Conservation (phyloP, 345 rosid genomes). For the Salix suchowensis region DNA sequence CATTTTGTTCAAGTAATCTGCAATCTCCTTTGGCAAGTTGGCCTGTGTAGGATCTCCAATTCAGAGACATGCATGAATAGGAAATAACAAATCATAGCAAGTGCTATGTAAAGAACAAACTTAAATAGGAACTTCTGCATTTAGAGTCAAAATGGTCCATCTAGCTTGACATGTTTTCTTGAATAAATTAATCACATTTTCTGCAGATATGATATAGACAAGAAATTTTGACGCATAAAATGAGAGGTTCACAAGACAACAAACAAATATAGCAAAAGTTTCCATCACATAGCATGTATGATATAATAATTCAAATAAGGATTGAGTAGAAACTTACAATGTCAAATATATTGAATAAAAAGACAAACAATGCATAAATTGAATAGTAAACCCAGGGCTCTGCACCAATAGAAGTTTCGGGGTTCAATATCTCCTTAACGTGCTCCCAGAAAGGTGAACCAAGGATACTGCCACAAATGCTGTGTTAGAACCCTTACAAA, state of each 20-base stretch:
- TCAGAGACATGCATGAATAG: slow-evolving; percentile 5
- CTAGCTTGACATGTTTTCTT: not conserved
- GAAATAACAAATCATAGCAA: not conserved
- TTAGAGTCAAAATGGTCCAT: not conserved
- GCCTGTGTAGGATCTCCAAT: slow-evolving; percentile 46
- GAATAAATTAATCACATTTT: not conserved
- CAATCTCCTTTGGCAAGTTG: slow-evolving; percentile 93
- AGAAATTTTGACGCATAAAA: not conserved
- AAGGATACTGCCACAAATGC: slow-evolving; percentile 51
- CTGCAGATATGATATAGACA: not conserved
- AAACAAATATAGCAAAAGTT: not conserved
- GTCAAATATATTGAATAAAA: slow-evolving; percentile 89
- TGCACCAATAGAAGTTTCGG: slow-evolving; percentile 80
- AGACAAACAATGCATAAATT: slow-evolving; percentile 80
- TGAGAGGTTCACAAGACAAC: too few species aligned
- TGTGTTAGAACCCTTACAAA: slow-evolving; percentile 18
- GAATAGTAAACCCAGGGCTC: slow-evolving; percentile 89
- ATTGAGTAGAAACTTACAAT: slow-evolving; percentile 56
- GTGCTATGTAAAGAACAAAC: not conserved
- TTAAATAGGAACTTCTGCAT: not conserved
- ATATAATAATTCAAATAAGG: not conserved
- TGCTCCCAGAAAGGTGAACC: slow-evolving; percentile 75
- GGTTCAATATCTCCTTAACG: slow-evolving; percentile 80
- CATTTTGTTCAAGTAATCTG: slow-evolving; percentile 93
- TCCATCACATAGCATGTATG: not conserved